Conservation (phyloP, 2,329 filamentous ascomycete genomes). For the Clonostachys rhizophaga region DNA sequence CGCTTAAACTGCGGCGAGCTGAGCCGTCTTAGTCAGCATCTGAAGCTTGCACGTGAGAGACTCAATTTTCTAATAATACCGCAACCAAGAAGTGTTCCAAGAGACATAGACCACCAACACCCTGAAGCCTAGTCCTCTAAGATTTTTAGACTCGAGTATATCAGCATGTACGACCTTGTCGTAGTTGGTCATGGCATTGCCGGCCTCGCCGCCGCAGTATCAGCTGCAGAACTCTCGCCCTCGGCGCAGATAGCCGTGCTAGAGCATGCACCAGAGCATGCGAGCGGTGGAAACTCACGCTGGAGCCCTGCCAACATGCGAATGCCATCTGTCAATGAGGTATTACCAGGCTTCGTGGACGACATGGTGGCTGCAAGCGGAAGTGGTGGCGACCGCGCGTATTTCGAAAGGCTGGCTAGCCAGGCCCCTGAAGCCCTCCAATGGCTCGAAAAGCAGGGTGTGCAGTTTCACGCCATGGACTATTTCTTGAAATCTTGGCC, state of each 20-base stretch:
- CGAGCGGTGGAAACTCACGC: constrained; percentile 5
- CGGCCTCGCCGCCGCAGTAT: constrained; percentile 4
- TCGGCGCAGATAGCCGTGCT: constrained; percentile 5
- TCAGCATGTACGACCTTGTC: constrained; percentile 5
- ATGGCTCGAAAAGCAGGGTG: constrained; percentile 5
- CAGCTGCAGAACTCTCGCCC: constrained; percentile 5
- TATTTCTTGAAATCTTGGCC: constrained; percentile 6
- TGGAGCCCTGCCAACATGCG: constrained; percentile 5
- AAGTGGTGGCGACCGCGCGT: constrained; percentile 5
- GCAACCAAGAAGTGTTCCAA: no score
- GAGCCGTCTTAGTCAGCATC: no score
- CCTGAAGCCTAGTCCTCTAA: constrained; percentile 2
- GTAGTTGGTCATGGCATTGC: constrained; percentile 5
- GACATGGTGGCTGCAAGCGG: constrained; percentile 5
- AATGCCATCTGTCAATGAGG: constrained; percentile 5
- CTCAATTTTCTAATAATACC: no score
- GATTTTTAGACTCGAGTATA: constrained; percentile 5
- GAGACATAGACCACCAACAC: no score
- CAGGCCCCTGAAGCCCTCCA: constrained; percentile 5
- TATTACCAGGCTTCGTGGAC: constrained; percentile 5
- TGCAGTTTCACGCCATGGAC: constrained; percentile 5
- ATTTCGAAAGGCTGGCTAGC: constrained; percentile 5
- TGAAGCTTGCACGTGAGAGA: no score
- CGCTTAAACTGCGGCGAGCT: no score
- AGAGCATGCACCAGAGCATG: constrained; percentile 5